These are phyloP conservation scores for Lasiosphaeris hirsuta DNA, from an alignment of 495 filamentous ascomycete species.

Conservation along the genomic window DNA sequence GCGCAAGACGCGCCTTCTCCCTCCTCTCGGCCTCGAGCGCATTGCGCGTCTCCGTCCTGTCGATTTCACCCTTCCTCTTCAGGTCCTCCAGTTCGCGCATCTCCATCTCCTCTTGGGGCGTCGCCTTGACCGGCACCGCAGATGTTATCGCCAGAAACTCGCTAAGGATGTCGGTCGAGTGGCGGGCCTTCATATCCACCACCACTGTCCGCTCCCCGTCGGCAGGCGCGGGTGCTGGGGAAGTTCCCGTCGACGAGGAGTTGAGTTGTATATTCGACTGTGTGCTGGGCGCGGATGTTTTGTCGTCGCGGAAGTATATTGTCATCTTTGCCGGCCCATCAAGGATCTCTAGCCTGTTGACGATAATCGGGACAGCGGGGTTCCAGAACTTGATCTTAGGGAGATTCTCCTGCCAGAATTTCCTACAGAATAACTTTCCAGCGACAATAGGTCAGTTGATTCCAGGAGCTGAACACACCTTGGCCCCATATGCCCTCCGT, in stretches of 20 bases:
- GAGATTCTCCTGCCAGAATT: conserved; percentile 83
- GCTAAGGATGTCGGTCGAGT: conserved; percentile 62
- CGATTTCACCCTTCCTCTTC: conserved; percentile 46
- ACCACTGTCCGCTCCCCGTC: conserved; percentile 44
- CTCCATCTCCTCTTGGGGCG: conserved; percentile 58
- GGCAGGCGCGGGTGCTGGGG: conserved; percentile 40
- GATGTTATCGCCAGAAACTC: conserved; percentile 67
- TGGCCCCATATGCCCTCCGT: conserved; percentile 73
- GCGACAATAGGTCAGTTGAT: not conserved
- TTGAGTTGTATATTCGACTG: conserved; percentile 28
- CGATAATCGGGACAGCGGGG: conserved; percentile 75
- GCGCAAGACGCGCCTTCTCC: conserved; percentile 49
- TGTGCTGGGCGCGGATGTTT: conserved; percentile 23
- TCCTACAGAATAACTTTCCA: conserved; percentile 40
- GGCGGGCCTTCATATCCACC: conserved; percentile 62
- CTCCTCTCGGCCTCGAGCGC: conserved; percentile 59
- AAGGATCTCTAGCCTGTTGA: conserved; percentile 61
- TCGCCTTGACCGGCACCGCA: conserved; percentile 57
- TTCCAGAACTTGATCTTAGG: conserved; percentile 93
- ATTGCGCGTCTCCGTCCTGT: conserved; percentile 59
- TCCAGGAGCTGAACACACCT: conserved; percentile 50
- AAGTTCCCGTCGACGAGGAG: conserved; percentile 33
- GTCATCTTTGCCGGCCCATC: conserved; percentile 63
- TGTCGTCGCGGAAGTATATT: conserved; percentile 60
- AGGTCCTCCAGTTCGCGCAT: conserved; percentile 58